Base-by-base conservation (phyloP, 23 red algal species). In the Gracilaria vermiculophylla region DNA sequence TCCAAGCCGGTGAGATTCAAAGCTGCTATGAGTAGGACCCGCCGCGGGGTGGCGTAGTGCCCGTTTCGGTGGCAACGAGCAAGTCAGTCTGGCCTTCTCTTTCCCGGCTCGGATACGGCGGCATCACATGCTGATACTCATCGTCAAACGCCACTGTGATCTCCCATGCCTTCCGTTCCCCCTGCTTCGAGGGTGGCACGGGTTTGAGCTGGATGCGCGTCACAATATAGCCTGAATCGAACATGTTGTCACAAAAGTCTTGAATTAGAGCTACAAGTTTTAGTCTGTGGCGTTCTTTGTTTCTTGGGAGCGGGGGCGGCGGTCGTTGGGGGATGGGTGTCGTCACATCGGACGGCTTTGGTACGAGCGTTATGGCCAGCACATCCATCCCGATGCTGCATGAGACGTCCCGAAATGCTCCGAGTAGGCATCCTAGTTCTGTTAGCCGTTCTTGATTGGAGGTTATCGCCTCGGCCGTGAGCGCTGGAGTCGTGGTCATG, bases 321-420 rank as follows among this genome's bases (percentile, higher is more conserved):
- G 58, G 57, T 45, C 62, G 27, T 85, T 48, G 36, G 25, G 58
- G 60, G 25, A 24, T 28, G 10, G 58, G 61, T 12, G 13, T 39
- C 2, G 17, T 31, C 37, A 82, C 54, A 32, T 66, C 6, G 9
- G 57, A 29, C 21, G 58, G 57, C 44, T 69, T 69, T 55, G 41
- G 58, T 11, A 54, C 81, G 21, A 85, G 47, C 19, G 41, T 65
- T 54, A 85, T 44, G 28, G 25, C 49, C 21, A 85, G 40, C 39
- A 85, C 81, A 21, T 85, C 57, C 81, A 85, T 85, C 24, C 81
- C 81, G 39, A 85, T 85, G 42, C 58, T 85, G 25, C 32, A 85
- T 51, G 81, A 43, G 14, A 85, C 81, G 40, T 85, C 81, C 40
- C 81, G 41, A 47, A 85, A 85, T 8, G 81, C 81, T 23, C 81